Evolutionary conservation across 768 basidiomycete species (phyloP).

Genomic region (Flagelloscypha sp.): DNA sequence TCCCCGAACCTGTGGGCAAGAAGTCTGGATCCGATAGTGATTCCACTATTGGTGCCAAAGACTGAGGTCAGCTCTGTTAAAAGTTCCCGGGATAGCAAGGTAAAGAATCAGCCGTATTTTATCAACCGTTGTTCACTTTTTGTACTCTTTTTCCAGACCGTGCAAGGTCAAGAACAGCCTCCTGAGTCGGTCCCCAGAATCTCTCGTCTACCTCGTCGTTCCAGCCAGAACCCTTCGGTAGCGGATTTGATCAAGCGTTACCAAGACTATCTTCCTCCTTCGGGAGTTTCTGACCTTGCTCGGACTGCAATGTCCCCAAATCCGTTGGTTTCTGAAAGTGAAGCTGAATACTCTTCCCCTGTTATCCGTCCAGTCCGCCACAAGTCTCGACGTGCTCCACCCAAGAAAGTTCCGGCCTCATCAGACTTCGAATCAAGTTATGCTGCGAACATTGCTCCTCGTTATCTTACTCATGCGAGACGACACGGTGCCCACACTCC

Average conservation of each 20-base stretch:
- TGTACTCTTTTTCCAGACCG: too few relatives aligned
- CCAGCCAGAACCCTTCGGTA: slow-evolving; percentile 53
- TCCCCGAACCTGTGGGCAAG: slow-evolving; percentile 4
- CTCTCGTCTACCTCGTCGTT: slow-evolving; percentile 60
- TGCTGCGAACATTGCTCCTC: slow-evolving; percentile 84
- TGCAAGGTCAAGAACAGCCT: slow-evolving; percentile 14
- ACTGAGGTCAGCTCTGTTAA: too few relatives aligned
- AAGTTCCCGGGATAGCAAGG: too few relatives aligned
- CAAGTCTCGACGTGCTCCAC: slow-evolving; percentile 42
- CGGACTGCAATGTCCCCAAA: slow-evolving; percentile 61
- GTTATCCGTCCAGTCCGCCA: slow-evolving; percentile 25
- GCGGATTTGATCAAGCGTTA: slow-evolving; percentile 82
- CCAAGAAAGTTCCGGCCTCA: slow-evolving; percentile 46
- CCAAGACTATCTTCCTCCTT: slow-evolving; percentile 67
- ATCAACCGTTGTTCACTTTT: too few relatives aligned
- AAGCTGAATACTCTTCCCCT: slow-evolving; percentile 51
- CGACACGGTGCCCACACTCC: slow-evolving; percentile 31
- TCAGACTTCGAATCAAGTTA: slow-evolving; percentile 92
- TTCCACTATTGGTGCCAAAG: slow-evolving; percentile 69
- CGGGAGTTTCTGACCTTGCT: slow-evolving; percentile 62
- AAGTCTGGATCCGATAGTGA: slow-evolving; percentile 73
- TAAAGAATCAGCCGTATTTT: too few relatives aligned
- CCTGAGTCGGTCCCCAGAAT: slow-evolving; percentile 23
- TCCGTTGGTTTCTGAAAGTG: slow-evolving; percentile 68
- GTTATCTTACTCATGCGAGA: slow-evolving; percentile 52